phyloP scores from a whole-genome alignment of 179 eudicot species.

The Gypsophila paniculata region DNA sequence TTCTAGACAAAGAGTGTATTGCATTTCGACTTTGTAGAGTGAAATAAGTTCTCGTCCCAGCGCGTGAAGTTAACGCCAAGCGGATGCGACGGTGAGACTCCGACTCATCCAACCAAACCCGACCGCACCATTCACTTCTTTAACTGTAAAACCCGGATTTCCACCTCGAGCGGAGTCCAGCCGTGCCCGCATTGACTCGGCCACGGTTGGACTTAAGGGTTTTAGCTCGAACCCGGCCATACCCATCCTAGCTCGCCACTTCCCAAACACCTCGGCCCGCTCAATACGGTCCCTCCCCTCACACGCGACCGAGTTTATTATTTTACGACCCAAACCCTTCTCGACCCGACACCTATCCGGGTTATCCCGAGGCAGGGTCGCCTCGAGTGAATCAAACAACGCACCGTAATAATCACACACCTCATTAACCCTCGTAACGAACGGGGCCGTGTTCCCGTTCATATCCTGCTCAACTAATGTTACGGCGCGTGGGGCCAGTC shows the following conservation, averaged over 20 bases:
- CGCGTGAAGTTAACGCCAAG: slow-evolving; percentile 63
- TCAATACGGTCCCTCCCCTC: slow-evolving; percentile 87
- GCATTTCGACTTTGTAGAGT: not conserved
- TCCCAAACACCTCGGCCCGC: slow-evolving; percentile 86
- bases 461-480: slow-evolving; percentile 87
- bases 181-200: slow-evolving; percentile 48
- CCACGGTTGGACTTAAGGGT: slow-evolving; percentile 38
- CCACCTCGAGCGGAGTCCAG: slow-evolving; percentile 50
- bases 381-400: slow-evolving; percentile 68
- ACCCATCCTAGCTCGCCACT: slow-evolving; percentile 94
- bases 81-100: slow-evolving; percentile 72
- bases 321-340: slow-evolving; percentile 66
- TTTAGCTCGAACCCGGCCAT: slow-evolving; percentile 79
- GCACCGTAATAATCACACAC: slow-evolving; percentile 55
- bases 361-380: slow-evolving; percentile 39
- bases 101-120: slow-evolving; percentile 84
- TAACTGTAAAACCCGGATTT: slow-evolving; percentile 65
- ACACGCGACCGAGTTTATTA: slow-evolving; percentile 66
- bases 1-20: not conserved
- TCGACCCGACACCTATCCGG: slow-evolving; percentile 58
- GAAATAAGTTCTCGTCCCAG: not conserved
- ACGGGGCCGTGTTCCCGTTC: slow-evolving; percentile 80
- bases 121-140: slow-evolving; percentile 61
- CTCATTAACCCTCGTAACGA: slow-evolving; percentile 60
- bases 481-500: slow-evolving; percentile 60